phyloP scores from a whole-genome alignment of 139 green algal genomes.

The Tetraselmis chui region DNA sequence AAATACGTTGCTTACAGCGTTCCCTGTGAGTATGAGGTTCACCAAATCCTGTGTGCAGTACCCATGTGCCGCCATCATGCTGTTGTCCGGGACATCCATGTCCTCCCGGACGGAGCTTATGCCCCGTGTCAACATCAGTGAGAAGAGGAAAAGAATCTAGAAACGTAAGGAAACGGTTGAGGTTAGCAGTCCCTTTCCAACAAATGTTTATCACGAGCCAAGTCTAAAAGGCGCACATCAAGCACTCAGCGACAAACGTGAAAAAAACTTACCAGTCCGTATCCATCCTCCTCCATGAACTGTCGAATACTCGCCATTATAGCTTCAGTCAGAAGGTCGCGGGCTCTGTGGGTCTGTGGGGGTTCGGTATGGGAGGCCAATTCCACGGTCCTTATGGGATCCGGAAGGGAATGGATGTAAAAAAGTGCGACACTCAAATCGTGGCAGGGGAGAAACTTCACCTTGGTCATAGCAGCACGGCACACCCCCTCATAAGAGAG shows the following conservation, averaged over 20 bases:
- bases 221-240: too few relatives aligned
- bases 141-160: conserved; percentile 37
- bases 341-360: background rate
- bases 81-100: conserved; percentile 12
- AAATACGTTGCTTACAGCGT: conserved; percentile 10
- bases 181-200: too few relatives aligned
- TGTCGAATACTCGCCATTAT: conserved; percentile 3
- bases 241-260: too few relatives aligned
- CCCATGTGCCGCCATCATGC: conserved; percentile 11
- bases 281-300: conserved; percentile 27
- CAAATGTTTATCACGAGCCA: background rate
- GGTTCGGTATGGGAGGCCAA: too few relatives aligned
- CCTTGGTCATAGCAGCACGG: background rate
- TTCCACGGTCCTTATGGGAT: too few relatives aligned
- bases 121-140: conserved; percentile 33
- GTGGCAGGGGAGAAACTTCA: background rate
- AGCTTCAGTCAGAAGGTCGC: background rate
- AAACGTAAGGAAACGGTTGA: background rate
- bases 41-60: conserved; percentile 27
- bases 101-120: background rate
- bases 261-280: conserved; percentile 40
- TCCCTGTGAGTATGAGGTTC: conserved; percentile 15
- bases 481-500: background rate
- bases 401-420: too few relatives aligned
- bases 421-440: too few relatives aligned